Evolutionary conservation across 106 monocot genomes (phyloP).

Genomic region (Dendrobium nobile): DNA sequence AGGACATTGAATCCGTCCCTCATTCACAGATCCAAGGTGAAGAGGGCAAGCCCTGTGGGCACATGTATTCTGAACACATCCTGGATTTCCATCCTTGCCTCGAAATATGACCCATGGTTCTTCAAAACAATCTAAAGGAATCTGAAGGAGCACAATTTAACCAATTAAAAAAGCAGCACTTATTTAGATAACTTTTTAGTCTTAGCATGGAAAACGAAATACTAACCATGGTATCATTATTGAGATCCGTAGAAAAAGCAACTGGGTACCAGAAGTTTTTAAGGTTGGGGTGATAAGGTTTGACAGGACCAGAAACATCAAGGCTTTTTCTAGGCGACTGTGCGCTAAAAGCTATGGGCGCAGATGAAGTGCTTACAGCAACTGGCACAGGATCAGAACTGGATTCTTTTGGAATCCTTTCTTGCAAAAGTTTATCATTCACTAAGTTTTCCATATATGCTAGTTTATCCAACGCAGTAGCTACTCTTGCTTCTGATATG

Average conservation of each 20-base stretch:
- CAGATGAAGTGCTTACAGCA: slow-evolving; percentile 49
- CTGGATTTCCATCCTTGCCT: slow-evolving; percentile 77
- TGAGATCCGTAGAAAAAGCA: slow-evolving; percentile 21
- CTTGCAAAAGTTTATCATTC: slow-evolving; percentile 57
- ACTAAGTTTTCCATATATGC: slow-evolving; percentile 75
- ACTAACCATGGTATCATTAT: slow-evolving; percentile 23
- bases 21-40: slow-evolving; percentile 81
- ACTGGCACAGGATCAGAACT: slow-evolving; percentile 25
- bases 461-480: slow-evolving; percentile 72
- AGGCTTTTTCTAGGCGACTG: slow-evolving; percentile 34
- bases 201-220: neutral
- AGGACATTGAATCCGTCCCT: slow-evolving; percentile 86
- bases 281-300: slow-evolving; percentile 22
- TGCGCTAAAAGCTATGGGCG: slow-evolving; percentile 15
- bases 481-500: slow-evolving; percentile 81
- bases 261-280: slow-evolving; percentile 32
- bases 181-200: neutral
- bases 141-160: slow-evolving; percentile 18
- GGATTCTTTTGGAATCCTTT: slow-evolving; percentile 39
- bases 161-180: neutral
- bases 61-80: slow-evolving; percentile 92
- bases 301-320: slow-evolving; percentile 37
- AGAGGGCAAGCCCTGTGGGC: slow-evolving; percentile 96
- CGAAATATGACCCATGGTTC: slow-evolving; percentile 95
- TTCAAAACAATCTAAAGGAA: slow-evolving; percentile 91